A percentile compares a stretch with the other conserved stretches of the same genome.
Evolutionary conservation across 768 basidiomycete genomes (phyloP).

Genomic region (Boletus tomentosulus): DNA sequence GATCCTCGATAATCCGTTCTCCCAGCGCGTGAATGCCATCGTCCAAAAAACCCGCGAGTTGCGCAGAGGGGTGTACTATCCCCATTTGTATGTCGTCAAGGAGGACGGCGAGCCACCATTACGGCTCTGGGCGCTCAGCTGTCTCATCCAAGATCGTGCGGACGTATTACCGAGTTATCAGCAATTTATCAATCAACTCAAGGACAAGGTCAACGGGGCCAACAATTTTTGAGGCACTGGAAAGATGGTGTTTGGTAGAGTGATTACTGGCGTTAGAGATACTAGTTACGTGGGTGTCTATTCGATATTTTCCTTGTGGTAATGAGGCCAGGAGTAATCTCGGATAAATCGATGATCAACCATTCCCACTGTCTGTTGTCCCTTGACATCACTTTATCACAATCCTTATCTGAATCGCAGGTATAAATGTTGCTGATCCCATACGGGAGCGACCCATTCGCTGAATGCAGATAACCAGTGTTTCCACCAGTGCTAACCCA

Average conservation of each 20-base stretch:
- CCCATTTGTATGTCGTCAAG: conserved; percentile 94
- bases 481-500: conserved; percentile 2
- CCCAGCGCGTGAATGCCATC: conserved; percentile 91
- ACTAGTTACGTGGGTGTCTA: not conserved
- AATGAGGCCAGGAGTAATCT: not conserved
- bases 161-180: conserved; percentile 95
- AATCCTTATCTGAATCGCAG: not conserved
- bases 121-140: conserved; percentile 91
- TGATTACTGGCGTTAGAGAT: not conserved
- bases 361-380: not conserved
- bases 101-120: conserved; percentile 96
- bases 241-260: not conserved
- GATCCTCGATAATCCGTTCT: conserved; percentile 87
- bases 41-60: conserved; percentile 93
- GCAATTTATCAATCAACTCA: conserved; percentile 85
- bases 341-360: not conserved
- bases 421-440: not conserved
- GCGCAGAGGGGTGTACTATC: conserved; percentile 88
- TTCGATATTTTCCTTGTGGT: not conserved
- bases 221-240: conserved; percentile 25
- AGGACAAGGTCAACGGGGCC: conserved; percentile 64
- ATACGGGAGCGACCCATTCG: not conserved
- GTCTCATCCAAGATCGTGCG: conserved; percentile 92
- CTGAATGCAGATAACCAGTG: conserved; percentile 12
- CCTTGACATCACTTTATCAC: not conserved